A percentile compares a stretch with the other conserved stretches of the same genome.
phyloP scores from a whole-genome alignment of 257 asterid species.

The Ehretia macrophylla region DNA sequence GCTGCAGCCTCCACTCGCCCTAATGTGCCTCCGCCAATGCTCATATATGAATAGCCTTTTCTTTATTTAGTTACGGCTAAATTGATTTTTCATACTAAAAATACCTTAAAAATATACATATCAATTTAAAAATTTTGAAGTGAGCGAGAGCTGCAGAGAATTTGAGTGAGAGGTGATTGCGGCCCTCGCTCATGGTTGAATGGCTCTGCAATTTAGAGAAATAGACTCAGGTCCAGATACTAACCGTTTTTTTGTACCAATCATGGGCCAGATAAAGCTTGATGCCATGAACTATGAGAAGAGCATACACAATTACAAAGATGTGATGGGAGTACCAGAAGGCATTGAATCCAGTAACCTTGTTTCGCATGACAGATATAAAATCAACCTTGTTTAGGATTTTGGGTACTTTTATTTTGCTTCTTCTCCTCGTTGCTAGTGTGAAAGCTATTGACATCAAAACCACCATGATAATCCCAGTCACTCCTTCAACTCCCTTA shows the following conservation, averaged over 20 bases:
- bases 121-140: too few species aligned
- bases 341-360: slow-evolving; percentile 69
- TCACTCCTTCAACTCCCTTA: slow-evolving; percentile 63
- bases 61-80: too few species aligned
- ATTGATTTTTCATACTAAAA: too few species aligned
- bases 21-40: too few species aligned
- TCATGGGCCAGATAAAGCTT: slow-evolving; percentile 53
- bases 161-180: too few species aligned
- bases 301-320: slow-evolving; percentile 57
- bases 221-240: slow-evolving; percentile 1
- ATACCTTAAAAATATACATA: too few species aligned
- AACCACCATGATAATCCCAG: slow-evolving; percentile 71
- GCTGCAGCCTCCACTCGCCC: too few species aligned
- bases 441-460: slow-evolving; percentile 78
- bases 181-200: too few species aligned
- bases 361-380: too few species aligned
- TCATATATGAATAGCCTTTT: too few species aligned
- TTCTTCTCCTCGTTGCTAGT: slow-evolving; percentile 67
- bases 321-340: slow-evolving; percentile 89
- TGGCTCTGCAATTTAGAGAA: too few species aligned
- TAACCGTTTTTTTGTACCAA: slow-evolving; percentile 63
- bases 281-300: slow-evolving; percentile 67
- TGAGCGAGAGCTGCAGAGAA: too few species aligned
- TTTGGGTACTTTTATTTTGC: slow-evolving; percentile 40
- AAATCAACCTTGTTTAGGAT: slow-evolving; percentile 41